A percentile compares a stretch with the other conserved stretches of the same genome.
Conservation (phyloP, 2,329 filamentous ascomycete species). For the Epichloe gansuensis region DNA sequence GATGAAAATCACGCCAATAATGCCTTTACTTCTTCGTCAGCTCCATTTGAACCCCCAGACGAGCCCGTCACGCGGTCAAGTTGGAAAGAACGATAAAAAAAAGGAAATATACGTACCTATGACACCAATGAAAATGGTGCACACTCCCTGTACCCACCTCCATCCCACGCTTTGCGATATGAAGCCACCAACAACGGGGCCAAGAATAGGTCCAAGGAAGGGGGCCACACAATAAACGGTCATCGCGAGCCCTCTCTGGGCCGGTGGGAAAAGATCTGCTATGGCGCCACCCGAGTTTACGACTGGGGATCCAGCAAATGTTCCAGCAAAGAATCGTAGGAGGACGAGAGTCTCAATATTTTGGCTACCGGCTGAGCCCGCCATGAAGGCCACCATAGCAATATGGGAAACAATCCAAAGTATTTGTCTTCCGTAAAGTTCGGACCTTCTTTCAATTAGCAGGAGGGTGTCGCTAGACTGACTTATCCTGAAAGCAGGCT, state of each 20-base stretch:
- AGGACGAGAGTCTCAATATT: conserved; percentile 44
- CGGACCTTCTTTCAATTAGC: conserved; percentile 19
- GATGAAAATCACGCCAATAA: conserved; percentile 15
- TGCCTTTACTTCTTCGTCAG: too few species aligned
- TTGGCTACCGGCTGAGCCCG: conserved; percentile 28
- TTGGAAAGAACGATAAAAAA: too few species aligned
- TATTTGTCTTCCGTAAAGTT: conserved; percentile 42
- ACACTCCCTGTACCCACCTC: conserved; percentile 46
- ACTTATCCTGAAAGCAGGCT: too few species aligned
- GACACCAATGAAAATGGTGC: conserved; percentile 40
- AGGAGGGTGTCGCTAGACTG: too few species aligned
- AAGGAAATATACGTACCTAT: background rate
- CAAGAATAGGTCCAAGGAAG: conserved; percentile 42
- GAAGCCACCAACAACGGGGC: conserved; percentile 46
- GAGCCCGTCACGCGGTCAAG: too few species aligned
- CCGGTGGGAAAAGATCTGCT: conserved; percentile 41
- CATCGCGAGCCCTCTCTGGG: conserved; percentile 38
- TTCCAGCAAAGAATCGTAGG: conserved; percentile 46
- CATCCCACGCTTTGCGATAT: conserved; percentile 41
- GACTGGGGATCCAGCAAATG: conserved; percentile 42
- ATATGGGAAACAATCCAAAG: conserved; percentile 19
- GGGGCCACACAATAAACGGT: conserved; percentile 43
- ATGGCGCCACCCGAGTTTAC: conserved; percentile 44
- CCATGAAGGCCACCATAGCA: too few species aligned
- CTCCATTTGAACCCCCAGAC: too few species aligned